phyloP scores from a whole-genome alignment of 441 rosid genomes.

The Populus trichocarpa region DNA sequence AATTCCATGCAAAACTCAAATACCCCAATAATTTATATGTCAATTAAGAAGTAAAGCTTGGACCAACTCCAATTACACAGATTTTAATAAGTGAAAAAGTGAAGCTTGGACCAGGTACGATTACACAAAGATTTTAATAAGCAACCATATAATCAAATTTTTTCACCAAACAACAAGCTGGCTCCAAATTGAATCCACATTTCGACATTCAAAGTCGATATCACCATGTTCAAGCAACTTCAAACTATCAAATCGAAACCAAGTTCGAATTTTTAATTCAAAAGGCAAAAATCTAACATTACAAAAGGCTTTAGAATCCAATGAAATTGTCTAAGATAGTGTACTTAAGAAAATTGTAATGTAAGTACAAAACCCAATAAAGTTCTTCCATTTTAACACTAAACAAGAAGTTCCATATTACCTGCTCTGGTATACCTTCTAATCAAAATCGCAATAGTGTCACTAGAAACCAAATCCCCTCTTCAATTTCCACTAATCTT shows the following conservation, averaged over 20 bases:
- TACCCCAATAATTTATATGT: neutral
- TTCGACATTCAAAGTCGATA: too few species aligned
- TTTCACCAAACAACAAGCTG: too few species aligned
- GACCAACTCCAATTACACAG: too few species aligned
- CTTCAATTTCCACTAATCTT: slow-evolving; percentile 28
- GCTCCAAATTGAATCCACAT: too few species aligned
- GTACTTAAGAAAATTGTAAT: neutral
- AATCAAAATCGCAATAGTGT: slow-evolving; percentile 61
- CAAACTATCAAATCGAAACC: neutral
- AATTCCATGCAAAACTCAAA: neutral
- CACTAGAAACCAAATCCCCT: slow-evolving; percentile 45
- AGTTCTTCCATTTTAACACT: neutral
- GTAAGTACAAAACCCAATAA: neutral
- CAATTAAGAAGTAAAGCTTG: neutral
- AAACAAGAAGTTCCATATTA: slow-evolving; percentile 15
- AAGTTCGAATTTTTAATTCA: neutral
- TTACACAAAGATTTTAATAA: too few species aligned
- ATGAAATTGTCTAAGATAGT: neutral
- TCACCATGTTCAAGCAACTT: neutral
- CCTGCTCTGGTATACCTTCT: slow-evolving; percentile 85
- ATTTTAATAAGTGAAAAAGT: too few species aligned
- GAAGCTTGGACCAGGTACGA: too few species aligned
- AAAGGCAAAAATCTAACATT: neutral
- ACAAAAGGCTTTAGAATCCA: neutral
- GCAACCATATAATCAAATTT: too few species aligned